Percentiles rank a stretch among this genome's conserved stretches.
These are phyloP conservation scores for Dothiorella sarmentorum DNA, from an alignment of 2,329 filamentous ascomycete species.

Conservation along the genomic window DNA sequence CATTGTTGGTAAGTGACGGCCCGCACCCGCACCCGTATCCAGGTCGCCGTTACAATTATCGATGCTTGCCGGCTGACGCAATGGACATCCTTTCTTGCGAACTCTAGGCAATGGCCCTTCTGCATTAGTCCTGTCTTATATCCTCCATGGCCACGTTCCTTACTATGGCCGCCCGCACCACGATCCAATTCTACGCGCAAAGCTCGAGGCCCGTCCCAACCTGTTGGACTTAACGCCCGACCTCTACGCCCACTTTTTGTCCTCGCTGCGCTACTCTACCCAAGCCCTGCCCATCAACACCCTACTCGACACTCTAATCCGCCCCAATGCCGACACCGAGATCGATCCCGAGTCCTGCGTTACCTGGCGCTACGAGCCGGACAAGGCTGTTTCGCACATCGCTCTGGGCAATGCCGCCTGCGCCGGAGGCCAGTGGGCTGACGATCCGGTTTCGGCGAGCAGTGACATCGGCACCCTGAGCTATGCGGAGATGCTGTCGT, in stretches of 20 bases:
- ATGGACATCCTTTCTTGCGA: conserved; percentile 16
- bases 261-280: conserved; percentile 58
- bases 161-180: conserved; percentile 56
- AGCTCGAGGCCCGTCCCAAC: conserved; percentile 46
- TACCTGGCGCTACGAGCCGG: conserved; percentile 51
- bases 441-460: conserved; percentile 50
- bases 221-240: conserved; percentile 49
- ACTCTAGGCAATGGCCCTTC: conserved; percentile 58
- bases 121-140: conserved; percentile 60
- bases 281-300: conserved; percentile 60
- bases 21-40: neutral
- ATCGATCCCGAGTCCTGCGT: conserved; percentile 51
- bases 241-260: conserved; percentile 57
- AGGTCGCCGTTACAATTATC: neutral
- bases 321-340: conserved; percentile 58
- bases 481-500: conserved; percentile 59
- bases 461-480: conserved; percentile 58
- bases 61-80: conserved; percentile 26
- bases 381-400: conserved; percentile 51
- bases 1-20: conserved; percentile 33
- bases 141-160: conserved; percentile 59
- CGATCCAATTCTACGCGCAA: conserved; percentile 54
- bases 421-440: conserved; percentile 59
- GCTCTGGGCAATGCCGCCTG: conserved; percentile 51
- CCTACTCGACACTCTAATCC: conserved; percentile 56